Conservation (phyloP, 176 grass and related monocot genomes). For the Coix lacrymajobi region DNA sequence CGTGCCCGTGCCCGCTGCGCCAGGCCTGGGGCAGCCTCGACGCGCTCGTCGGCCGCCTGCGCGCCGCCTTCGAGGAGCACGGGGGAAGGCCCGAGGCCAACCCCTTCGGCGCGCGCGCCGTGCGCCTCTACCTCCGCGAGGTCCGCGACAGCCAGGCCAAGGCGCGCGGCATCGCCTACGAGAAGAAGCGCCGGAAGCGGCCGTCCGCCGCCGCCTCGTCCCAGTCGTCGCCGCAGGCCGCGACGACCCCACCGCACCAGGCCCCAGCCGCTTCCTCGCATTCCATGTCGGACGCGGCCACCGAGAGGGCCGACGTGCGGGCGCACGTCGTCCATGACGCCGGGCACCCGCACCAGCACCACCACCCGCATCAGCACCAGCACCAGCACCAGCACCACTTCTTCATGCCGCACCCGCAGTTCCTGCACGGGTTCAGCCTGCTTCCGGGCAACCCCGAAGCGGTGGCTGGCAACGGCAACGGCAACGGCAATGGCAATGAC, state of each 20-base stretch:
- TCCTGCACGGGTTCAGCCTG: conserved; percentile 44
- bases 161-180: conserved; percentile 55
- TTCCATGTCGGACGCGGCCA: background rate
- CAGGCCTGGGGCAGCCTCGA: conserved; percentile 83
- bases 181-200: conserved; percentile 66
- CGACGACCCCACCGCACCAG: background rate
- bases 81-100: conserved; percentile 61
- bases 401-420: conserved; percentile 49
- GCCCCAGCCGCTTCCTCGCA: background rate
- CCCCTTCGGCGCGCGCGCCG: conserved; percentile 68
- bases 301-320: background rate
- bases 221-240: background rate
- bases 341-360: background rate
- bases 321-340: background rate
- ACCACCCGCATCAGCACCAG: background rate
- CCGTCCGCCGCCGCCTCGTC: background rate
- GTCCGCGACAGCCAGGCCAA: conserved; percentile 55
- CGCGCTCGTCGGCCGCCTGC: conserved; percentile 74
- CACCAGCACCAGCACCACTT: conserved; percentile 23
- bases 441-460: background rate
- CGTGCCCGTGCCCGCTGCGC: conserved; percentile 55
- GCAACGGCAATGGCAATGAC: background rate
- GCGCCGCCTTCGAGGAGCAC: conserved; percentile 85
- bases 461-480: background rate
- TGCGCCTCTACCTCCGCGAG: conserved; percentile 69